Evolutionary conservation across 768 basidiomycete species (phyloP), one percentile per base, ranked within the genome.

Genomic region (Panus rudis): DNA sequence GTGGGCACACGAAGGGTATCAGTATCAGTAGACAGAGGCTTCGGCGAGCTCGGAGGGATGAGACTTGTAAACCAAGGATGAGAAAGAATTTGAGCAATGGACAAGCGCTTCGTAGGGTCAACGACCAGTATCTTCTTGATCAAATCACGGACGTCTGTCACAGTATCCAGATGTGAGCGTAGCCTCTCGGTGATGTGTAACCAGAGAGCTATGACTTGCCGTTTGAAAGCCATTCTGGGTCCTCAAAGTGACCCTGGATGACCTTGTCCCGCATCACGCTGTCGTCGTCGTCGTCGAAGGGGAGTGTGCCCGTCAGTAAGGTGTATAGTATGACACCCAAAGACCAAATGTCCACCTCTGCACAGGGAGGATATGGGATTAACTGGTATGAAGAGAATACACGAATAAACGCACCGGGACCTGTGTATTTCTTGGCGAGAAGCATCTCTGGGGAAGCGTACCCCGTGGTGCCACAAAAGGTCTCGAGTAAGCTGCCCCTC

Each of bases 281-380:
- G 63, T 92, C 89, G 58, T 92, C 83, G 45, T 93, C 92, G 52
- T 92, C 86, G 53, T 92, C 90, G 55, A 92, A 93, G 2, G 91
- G 91, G 14, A 93, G 65, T 7, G 86, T 88, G 63, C 92, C 93
- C 0, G 90, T 92, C 33, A 96, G 72, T 24, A 96, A 73, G 40
- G 82, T 84, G 58, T 92, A 94, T 11, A 97, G 69, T 41, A 97
- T 96, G 48, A 96, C 76, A 0, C 92, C 92, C 39, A 94, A 70
- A 4, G 92, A 97, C 92, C 92, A 97, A 25, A 93, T 71, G 57
- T 97, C 92, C 37, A 94, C 92, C 75, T 97, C 92, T 87, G 64
- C 10, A 33, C 27, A 31, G n/a, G n/a, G n/a, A n/a, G n/a, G n/a
- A n/a, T n/a, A n/a, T n/a, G n/a, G n/a, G n/a, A n/a, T n/a, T n/a